A percentile compares a stretch with the other conserved stretches of the same genome.
Evolutionary conservation across 176 grass and related monocot species (phyloP).

Genomic region (Paspalum vaginatum): DNA sequence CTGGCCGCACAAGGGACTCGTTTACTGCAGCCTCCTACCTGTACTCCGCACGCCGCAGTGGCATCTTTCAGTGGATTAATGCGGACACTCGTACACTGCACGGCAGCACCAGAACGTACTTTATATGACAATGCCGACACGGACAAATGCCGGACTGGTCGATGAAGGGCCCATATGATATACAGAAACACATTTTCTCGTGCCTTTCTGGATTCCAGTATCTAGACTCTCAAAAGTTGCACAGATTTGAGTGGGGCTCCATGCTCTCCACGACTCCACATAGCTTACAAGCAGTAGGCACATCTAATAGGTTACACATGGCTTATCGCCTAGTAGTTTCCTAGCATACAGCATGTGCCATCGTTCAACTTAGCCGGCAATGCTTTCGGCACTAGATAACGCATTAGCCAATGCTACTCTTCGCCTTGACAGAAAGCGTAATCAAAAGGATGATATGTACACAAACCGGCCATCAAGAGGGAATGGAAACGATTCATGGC

Average conservation of each 20-base stretch:
- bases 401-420: neutral
- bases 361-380: no score
- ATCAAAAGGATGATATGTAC: neutral
- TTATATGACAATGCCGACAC: slow-evolving; percentile 7
- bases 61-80: slow-evolving; percentile 10
- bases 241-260: neutral
- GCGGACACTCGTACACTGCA: slow-evolving; percentile 5
- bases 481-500: neutral
- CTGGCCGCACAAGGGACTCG: neutral
- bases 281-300: neutral
- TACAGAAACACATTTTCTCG: neutral
- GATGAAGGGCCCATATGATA: slow-evolving; percentile 1
- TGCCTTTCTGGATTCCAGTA: neutral
- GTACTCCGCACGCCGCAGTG: neutral
- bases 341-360: neutral
- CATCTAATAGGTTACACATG: neutral
- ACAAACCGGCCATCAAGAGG: neutral
- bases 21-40: neutral
- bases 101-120: neutral
- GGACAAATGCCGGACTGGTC: neutral
- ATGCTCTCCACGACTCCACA: neutral
- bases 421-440: slow-evolving; percentile 16
- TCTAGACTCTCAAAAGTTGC: neutral
- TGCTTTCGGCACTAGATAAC: neutral
- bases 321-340: neutral